phyloP scores from a whole-genome alignment of 139 green algal species.

The Chlamydomonas incerta region DNA sequence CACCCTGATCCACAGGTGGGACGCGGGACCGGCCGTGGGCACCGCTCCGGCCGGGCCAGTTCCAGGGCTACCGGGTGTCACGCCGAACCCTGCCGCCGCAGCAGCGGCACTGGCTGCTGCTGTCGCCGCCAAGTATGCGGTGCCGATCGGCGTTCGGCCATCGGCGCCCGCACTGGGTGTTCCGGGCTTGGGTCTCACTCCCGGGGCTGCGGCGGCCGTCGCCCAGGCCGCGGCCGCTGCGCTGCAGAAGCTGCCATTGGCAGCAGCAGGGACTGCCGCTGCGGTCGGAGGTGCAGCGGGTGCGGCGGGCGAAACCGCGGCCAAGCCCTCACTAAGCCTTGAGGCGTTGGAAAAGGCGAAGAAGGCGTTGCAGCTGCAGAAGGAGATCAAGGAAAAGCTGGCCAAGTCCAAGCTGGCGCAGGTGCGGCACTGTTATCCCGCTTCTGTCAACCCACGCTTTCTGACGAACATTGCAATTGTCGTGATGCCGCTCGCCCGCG shows the following conservation, averaged over 20 bases:
- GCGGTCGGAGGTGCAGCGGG: too few species aligned
- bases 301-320: too few species aligned
- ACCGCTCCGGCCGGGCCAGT: background rate
- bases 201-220: background rate
- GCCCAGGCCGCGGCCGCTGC: slow-evolving; percentile 17
- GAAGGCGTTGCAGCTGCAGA: slow-evolving; percentile 66
- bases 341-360: slow-evolving; percentile 67
- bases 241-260: slow-evolving; percentile 2
- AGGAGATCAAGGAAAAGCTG: slow-evolving; percentile 67
- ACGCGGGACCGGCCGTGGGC: background rate
- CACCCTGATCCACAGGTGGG: slow-evolving; percentile 1
- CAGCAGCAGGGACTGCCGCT: too few species aligned
- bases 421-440: background rate
- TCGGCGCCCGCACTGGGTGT: background rate
- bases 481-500: too few species aligned
- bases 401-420: slow-evolving; percentile 55
- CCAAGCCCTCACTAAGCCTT: background rate
- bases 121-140: slow-evolving; percentile 24
- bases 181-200: background rate
- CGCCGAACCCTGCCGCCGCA: background rate
- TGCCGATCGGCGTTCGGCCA: background rate
- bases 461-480: too few species aligned
- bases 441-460: too few species aligned
- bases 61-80: background rate
- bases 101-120: slow-evolving; percentile 13